These are phyloP conservation scores for Aspergillus brasiliensis DNA, from an alignment of 2,329 filamentous ascomycete genomes.

Conservation along the genomic window DNA sequence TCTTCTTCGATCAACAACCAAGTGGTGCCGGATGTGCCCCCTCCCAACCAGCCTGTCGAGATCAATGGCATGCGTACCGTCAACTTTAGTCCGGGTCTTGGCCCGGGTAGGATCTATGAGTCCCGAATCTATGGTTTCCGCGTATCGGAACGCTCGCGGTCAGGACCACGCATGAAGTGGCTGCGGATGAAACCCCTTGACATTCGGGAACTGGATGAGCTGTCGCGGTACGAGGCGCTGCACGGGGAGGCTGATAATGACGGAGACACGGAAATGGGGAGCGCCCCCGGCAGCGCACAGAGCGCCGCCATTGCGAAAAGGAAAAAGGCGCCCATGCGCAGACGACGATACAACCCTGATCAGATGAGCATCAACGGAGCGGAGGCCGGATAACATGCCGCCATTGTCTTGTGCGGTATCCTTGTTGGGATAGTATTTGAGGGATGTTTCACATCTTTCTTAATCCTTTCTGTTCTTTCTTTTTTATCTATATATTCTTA, in stretches of 20 bases:
- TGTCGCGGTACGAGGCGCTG: conserved; percentile 39
- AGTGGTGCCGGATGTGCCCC: conserved; percentile 32
- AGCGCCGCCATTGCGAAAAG: conserved; percentile 43
- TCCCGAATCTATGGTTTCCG: conserved; percentile 96
- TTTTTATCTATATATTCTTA: conserved; percentile 5
- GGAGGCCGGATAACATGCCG: conserved; percentile 18
- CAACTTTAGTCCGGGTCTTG: conserved; percentile 88
- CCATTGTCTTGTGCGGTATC: conserved; percentile 13
- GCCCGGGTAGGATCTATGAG: conserved; percentile 82
- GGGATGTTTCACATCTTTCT: conserved; percentile 4
- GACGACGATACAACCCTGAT: conserved; percentile 38
- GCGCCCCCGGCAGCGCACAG: conserved; percentile 29
- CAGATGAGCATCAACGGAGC: conserved; percentile 39
- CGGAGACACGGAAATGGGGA: conserved; percentile 43
- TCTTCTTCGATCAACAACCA: conserved; percentile 33
- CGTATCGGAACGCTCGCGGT: conserved; percentile 85
- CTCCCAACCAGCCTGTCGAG: conserved; percentile 51
- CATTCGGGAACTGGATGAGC: conserved; percentile 81
- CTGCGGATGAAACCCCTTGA: conserved; percentile 80
- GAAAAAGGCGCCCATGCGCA: conserved; percentile 48
- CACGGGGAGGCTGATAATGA: conserved; percentile 37
- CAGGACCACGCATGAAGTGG: conserved; percentile 96
- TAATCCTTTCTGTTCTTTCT: conserved; percentile 9
- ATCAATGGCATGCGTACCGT: conserved; percentile 85
- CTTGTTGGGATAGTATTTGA: conserved; percentile 9